Evolutionary conservation across 495 filamentous ascomycete genomes (phyloP).

Genomic region (Neurospora sp.): DNA sequence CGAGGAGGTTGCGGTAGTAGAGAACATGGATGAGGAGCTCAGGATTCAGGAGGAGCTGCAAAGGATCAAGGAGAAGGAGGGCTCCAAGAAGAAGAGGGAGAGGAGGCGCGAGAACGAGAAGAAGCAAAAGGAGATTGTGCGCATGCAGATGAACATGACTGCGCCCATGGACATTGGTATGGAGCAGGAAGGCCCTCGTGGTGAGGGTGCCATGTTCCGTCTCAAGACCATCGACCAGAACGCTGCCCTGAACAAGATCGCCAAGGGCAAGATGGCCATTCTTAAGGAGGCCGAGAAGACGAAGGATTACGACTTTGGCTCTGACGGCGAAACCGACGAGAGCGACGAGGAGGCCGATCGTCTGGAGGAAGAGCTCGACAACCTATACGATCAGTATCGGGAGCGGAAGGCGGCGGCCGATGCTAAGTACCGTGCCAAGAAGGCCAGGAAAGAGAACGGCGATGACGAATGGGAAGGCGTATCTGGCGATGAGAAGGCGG

Average conservation of each 20-base stretch:
- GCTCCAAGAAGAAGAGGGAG: conserved; percentile 63
- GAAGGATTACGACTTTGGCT: conserved; percentile 48
- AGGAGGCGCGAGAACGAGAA: conserved; percentile 75
- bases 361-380: conserved; percentile 75
- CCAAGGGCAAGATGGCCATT: conserved; percentile 65
- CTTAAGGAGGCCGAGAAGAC: conserved; percentile 42
- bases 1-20: conserved; percentile 71
- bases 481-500: conserved; percentile 53
- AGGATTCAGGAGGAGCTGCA: conserved; percentile 80
- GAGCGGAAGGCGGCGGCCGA: conserved; percentile 68
- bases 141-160: conserved; percentile 95
- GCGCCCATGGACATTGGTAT: conserved; percentile 92
- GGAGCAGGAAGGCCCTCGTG: conserved; percentile 71
- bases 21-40: conserved; percentile 88
- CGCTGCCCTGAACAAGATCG: conserved; percentile 56
- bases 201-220: conserved; percentile 71
- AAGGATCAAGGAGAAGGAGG: conserved; percentile 66
- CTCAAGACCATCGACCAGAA: conserved; percentile 70
- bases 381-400: conserved; percentile 75
- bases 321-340: conserved; percentile 44
- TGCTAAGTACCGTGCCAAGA: conserved; percentile 82
- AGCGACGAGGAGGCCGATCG: conserved; percentile 71
- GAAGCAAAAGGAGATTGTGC: conserved; percentile 80
- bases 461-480: conserved; percentile 91
- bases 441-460: conserved; percentile 67